Percentiles rank a stretch among this genome's conserved stretches.
phyloP scores from a whole-genome alignment of 345 rosid species.

The Sapria himalayana region DNA sequence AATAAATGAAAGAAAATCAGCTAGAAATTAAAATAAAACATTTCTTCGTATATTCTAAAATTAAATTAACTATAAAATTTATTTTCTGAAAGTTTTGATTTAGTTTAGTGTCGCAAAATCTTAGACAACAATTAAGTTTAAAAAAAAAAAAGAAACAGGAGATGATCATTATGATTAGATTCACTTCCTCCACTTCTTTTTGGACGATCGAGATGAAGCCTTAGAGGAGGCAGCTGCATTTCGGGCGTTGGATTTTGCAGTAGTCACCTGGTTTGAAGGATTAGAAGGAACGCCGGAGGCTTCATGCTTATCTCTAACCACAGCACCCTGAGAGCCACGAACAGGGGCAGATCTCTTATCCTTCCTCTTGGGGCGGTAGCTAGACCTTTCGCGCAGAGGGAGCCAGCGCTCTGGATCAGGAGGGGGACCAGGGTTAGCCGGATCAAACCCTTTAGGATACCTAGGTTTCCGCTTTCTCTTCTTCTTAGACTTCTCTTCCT shows the following conservation, averaged over 20 bases:
- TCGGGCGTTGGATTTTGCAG: conserved; percentile 27
- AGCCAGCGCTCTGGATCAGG: conserved; percentile 99
- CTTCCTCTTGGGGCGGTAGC: conserved; percentile 80
- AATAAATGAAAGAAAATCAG: no score
- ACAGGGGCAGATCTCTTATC: conserved; percentile 93
- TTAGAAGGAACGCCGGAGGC: conserved; percentile 10
- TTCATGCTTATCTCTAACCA: conserved; percentile 56
- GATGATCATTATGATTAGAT: no score
- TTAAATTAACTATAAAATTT: no score
- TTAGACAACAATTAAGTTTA: no score
- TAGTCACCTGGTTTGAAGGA: conserved; percentile 10
- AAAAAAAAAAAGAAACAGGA: no score
- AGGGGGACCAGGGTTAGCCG: conserved; percentile 88
- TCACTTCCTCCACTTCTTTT: conserved; percentile 85
- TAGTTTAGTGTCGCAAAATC: no score
- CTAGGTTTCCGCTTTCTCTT: conserved; percentile 97
- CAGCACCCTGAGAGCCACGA: conserved; percentile 88
- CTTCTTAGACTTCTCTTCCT: conserved; percentile 60
- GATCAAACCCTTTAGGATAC: conserved; percentile 96
- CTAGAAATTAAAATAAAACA: no score
- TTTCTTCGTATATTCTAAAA: no score
- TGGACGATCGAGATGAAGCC: conserved; percentile 64
- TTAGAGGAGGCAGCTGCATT: conserved; percentile 22
- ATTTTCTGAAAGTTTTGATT: no score
- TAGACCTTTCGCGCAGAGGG: conserved; percentile 84